These are phyloP conservation scores for Xylariaceae sp. DNA, from an alignment of 2,329 filamentous ascomycete genomes.

Conservation along the genomic window DNA sequence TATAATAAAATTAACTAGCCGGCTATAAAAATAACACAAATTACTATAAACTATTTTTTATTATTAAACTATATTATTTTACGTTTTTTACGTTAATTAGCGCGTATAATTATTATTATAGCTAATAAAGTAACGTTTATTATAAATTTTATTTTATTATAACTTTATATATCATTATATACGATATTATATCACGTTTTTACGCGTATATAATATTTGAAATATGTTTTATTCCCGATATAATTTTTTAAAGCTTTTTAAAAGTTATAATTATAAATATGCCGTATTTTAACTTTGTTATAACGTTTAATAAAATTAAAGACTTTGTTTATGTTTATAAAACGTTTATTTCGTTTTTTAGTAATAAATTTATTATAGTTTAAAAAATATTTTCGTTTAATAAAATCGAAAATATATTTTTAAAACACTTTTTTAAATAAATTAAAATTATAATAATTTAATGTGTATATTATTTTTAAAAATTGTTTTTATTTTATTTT, in stretches of 20 bases:
- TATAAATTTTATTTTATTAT: not conserved
- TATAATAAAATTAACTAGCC: not conserved
- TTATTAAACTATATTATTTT: conserved; percentile 1
- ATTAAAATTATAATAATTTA: not conserved
- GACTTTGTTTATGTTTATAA: not conserved
- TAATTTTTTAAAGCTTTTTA: not conserved
- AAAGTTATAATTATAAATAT: not conserved
- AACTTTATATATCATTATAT: not conserved
- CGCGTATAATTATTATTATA: conserved; percentile 1
- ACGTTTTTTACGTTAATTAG: not conserved
- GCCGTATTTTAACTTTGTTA: not conserved
- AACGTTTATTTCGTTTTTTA: not conserved
- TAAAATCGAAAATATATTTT: not conserved
- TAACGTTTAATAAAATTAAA: not conserved
- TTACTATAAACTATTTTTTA: not conserved
- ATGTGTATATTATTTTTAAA: not conserved
- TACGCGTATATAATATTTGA: not conserved
- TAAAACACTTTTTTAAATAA: not conserved
- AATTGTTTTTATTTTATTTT: no score
- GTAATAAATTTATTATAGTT: not conserved
- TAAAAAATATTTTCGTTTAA: not conserved
- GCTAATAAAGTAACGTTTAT: not conserved
- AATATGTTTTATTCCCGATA: not conserved
- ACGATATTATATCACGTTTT: not conserved
- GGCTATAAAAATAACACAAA: not conserved